Percentiles rank a stretch among this genome's conserved stretches.
Evolutionary conservation across 2,329 filamentous ascomycete genomes (phyloP).

Genomic region (Exserohilum rostratum): DNA sequence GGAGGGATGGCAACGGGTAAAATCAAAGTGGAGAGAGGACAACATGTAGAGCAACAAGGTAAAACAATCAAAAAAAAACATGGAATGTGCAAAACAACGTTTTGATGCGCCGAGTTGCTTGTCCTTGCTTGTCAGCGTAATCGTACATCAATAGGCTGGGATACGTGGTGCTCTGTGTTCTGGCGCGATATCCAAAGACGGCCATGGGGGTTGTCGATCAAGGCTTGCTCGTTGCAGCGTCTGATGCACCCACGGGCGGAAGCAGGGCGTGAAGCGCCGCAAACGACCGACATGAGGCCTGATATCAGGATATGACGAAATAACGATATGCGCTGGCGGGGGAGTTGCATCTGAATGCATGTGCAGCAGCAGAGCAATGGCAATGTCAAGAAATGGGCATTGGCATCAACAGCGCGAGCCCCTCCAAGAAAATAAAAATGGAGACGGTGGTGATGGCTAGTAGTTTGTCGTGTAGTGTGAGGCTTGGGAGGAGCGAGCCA

Average conservation of each 20-base stretch:
- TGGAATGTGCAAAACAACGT: neutral
- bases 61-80: neutral
- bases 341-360: neutral
- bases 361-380: neutral
- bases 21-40: conserved; percentile 68
- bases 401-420: too few species aligned
- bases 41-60: conserved; percentile 28
- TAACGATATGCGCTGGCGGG: neutral
- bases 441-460: too few species aligned
- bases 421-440: too few species aligned
- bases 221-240: neutral
- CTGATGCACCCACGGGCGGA: neutral
- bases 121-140: neutral
- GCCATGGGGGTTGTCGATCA: neutral
- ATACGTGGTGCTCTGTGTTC: neutral
- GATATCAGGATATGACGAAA: neutral
- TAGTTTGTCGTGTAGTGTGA: too few species aligned
- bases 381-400: too few species aligned
- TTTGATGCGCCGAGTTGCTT: neutral
- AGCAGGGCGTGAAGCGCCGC: neutral
- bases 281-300: conserved; percentile 9
- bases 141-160: neutral
- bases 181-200: neutral
- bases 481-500: too few species aligned
- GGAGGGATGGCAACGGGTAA: conserved; percentile 69